phyloP scores from a whole-genome alignment of 148 eudicot genomes.

The Silene uniflora region DNA sequence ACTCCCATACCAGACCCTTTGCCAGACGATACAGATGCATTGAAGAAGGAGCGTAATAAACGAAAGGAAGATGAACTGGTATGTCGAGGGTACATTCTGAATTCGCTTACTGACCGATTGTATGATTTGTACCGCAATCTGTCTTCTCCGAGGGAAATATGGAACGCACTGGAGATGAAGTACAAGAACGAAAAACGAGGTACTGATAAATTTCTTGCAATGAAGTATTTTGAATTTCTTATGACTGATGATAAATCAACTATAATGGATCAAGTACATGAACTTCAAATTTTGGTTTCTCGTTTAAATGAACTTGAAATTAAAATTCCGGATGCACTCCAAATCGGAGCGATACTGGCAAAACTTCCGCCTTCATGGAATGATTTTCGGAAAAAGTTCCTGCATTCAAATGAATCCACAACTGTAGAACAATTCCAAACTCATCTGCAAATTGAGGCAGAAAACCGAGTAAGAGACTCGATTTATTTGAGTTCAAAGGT shows the following conservation, averaged over 20 bases:
- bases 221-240: background rate
- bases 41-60: too few species aligned
- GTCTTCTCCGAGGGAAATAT: background rate
- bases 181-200: background rate
- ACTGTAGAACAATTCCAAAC: background rate
- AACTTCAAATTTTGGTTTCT: background rate
- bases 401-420: background rate
- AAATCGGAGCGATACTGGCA: background rate
- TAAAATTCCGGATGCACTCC: background rate
- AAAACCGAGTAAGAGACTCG: background rate
- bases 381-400: background rate
- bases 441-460: background rate
- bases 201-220: background rate
- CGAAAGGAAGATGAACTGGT: background rate
- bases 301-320: conserved; percentile 5
- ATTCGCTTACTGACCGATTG: background rate
- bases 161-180: conserved; percentile 1
- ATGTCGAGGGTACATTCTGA: conserved; percentile 6
- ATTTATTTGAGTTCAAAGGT: conserved; percentile 3
- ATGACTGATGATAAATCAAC: conserved; percentile 9
- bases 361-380: background rate
- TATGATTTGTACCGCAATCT: background rate
- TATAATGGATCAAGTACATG: conserved; percentile 7
- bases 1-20: too few species aligned
- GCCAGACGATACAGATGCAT: too few species aligned